phyloP scores from a whole-genome alignment of 768 basidiomycete species.

The Tremella fuciformis region DNA sequence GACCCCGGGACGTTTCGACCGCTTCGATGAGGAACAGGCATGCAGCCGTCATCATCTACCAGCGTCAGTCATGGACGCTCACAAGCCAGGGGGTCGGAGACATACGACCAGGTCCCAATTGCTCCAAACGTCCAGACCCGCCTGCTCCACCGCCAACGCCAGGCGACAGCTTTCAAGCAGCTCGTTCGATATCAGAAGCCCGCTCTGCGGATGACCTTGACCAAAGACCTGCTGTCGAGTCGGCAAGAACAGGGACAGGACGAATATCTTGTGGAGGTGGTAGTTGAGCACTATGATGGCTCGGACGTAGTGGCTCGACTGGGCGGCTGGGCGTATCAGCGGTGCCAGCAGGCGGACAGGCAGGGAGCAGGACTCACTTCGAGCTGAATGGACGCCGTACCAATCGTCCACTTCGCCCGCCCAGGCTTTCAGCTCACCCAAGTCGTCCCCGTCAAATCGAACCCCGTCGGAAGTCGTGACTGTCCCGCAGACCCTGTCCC shows the following conservation, averaged over 20 bases:
- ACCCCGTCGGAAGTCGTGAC: not conserved
- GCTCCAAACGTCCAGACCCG: slow-evolving; percentile 12
- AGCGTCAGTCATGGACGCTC: not conserved
- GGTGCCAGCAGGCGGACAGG: not conserved
- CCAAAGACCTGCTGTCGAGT: too few species aligned
- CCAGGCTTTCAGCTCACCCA: slow-evolving; percentile 9
- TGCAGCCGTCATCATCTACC: slow-evolving; percentile 13
- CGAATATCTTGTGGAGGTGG: slow-evolving; percentile 18
- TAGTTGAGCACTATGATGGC: slow-evolving; percentile 12
- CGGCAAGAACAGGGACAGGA: slow-evolving; percentile 5
- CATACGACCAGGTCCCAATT: slow-evolving; percentile 19
- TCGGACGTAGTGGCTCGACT: slow-evolving; percentile 7
- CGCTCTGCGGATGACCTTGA: not conserved
- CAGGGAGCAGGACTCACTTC: not conserved
- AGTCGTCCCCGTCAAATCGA: slow-evolving; percentile 1
- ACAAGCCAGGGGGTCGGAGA: not conserved
- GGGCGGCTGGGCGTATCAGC: not conserved
- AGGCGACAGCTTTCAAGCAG: not conserved
- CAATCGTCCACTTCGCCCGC: slow-evolving; percentile 11
- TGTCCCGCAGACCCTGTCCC: not conserved
- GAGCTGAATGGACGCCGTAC: slow-evolving; percentile 2
- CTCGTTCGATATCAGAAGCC: not conserved
- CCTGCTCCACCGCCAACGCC: not conserved
- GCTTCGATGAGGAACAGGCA: slow-evolving; percentile 6
- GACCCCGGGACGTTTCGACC: not conserved